Base-by-base conservation (phyloP, 371 early-diverging fungal species). In the Apophysomyces elegans region DNA sequence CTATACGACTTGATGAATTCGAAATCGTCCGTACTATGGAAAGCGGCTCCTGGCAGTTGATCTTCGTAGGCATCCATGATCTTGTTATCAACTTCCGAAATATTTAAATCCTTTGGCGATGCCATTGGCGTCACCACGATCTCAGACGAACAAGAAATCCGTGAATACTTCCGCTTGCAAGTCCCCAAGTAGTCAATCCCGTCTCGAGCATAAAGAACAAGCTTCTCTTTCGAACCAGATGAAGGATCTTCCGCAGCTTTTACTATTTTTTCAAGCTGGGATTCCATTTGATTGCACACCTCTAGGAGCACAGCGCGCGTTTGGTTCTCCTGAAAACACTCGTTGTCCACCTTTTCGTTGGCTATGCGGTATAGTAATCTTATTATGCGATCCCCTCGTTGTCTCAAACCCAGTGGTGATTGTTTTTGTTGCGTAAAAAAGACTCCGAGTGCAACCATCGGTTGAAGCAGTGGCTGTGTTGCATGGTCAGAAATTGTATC, bases 221-320 rank as follows among this genome's bases (percentile, higher is more conserved):
- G 60, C 18, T 43, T 39, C 16, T 37, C 12, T 59, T 41, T 59
- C 43, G 60, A 59, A 37, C 4, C 9, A 39, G 43, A 41, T 39
- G 60, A 59, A 16, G 60, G 60, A 41, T 59, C 60, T 39, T 59
- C 41, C 41, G 60, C 5, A 16, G 26, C 37, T 59, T 43, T 59
- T 37, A 41, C 43, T 59, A n/a, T 59, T 41, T 59, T 59, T 18
- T 59, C 16, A 39, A 59, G 60, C 60, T 59, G 60, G 14, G 14
- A 39, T 41, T 43, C 6, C 60, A 59, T 59, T 59, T 59, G 43
- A 4, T 41, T 18, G 41, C 37, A 32, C 21, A 26, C 26, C 26
- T 26, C 2, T 26, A 26, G 2, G 26, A 26, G 26, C 1, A 26
- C 26, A 26, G 26, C 26, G 2, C 21, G 50, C 50, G 21, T 50